Conservation (phyloP, 495 filamentous ascomycete species). For the Xylona heveae region DNA sequence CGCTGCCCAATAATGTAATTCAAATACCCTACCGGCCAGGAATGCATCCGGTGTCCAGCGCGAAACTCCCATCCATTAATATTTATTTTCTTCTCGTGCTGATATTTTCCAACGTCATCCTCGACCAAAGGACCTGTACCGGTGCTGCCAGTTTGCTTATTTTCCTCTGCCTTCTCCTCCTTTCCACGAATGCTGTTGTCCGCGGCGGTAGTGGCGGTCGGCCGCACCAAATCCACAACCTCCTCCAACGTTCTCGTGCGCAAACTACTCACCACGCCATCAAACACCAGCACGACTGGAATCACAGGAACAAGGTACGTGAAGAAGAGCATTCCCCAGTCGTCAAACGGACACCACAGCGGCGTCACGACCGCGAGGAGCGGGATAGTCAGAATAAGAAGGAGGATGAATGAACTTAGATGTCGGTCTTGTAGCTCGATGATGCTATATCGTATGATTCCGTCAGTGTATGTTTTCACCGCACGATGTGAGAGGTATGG, state of each 20-base stretch:
- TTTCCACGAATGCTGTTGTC: too few species aligned
- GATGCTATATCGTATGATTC: constrained; percentile 21
- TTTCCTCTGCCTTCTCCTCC: too few species aligned
- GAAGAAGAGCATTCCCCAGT: constrained; percentile 26
- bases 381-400: constrained; percentile 29
- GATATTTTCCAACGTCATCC: neutral
- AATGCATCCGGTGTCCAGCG: constrained; percentile 9
- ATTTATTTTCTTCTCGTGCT: constrained; percentile 2
- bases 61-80: constrained; percentile 8
- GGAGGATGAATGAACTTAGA: constrained; percentile 27
- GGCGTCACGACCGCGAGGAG: constrained; percentile 28
- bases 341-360: too few species aligned
- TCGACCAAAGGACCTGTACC: too few species aligned
- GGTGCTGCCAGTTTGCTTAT: too few species aligned
- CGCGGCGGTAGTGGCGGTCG: too few species aligned
- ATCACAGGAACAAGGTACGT: constrained; percentile 42
- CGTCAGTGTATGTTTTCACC: neutral
- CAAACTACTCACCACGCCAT: constrained; percentile 42
- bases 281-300: constrained; percentile 40
- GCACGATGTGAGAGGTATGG: neutral
- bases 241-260: constrained; percentile 43
- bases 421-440: constrained; percentile 50
- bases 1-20: constrained; percentile 9
- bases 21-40: constrained; percentile 14
- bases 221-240: constrained; percentile 32